These are phyloP conservation scores for Fistulifera pelliculosa DNA, from an alignment of 108 stramenopile species.

Conservation along the genomic window DNA sequence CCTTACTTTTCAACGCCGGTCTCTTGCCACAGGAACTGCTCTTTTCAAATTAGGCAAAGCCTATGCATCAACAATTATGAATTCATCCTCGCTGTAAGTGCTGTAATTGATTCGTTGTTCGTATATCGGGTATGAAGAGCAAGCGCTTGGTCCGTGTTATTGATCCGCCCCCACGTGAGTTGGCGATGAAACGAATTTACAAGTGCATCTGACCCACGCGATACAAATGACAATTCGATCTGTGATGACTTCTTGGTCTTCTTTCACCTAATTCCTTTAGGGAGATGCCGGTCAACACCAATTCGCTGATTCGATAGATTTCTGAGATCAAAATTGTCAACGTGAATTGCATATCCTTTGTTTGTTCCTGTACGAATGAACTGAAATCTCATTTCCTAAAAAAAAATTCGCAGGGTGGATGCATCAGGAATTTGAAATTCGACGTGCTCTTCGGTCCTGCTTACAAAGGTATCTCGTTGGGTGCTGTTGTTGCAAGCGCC, in stretches of 20 bases:
- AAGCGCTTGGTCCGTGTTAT: constrained; percentile 74
- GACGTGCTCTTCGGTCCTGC: constrained; percentile 98
- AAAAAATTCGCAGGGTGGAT: constrained; percentile 31
- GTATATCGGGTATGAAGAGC: constrained; percentile 41
- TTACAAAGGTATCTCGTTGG: constrained; percentile 99
- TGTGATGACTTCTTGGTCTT: constrained; percentile 60
- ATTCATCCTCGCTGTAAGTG: constrained; percentile 78
- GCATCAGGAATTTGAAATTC: constrained; percentile 66
- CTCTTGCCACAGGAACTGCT: constrained; percentile 71
- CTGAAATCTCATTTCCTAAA: constrained; percentile 7
- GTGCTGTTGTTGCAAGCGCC: constrained; percentile 85
- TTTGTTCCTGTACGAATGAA: constrained; percentile 1
- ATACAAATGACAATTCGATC: constrained; percentile 12
- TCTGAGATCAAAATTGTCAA: constrained; percentile 37
- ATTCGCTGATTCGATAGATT: constrained; percentile 64
- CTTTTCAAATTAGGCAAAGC: constrained; percentile 76
- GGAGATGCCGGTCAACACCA: constrained; percentile 70
- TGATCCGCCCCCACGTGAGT: constrained; percentile 77
- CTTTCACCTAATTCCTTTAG: constrained; percentile 66
- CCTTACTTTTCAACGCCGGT: constrained; percentile 99
- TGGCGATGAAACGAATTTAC: constrained; percentile 59
- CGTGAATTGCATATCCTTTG: background rate
- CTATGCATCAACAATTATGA: constrained; percentile 89
- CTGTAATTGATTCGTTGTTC: background rate
- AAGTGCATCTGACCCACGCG: constrained; percentile 38